Evolutionary conservation across 371 early-diverging fungal genomes (phyloP), one percentile per base, ranked within the genome.

Genomic region (Syncephalastrum sp.): DNA sequence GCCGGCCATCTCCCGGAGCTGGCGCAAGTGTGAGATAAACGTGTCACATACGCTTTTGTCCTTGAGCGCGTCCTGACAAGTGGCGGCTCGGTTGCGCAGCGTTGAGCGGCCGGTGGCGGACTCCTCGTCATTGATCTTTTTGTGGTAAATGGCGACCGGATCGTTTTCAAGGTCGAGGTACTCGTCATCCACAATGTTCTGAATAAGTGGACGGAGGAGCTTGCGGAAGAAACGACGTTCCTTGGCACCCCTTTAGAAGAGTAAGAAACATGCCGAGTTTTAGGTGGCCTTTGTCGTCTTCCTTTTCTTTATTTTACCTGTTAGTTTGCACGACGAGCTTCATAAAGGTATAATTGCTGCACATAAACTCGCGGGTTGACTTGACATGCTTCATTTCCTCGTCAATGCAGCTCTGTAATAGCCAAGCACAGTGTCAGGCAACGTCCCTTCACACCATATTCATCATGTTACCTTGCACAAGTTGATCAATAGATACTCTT

Each of bases 401-500:
- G 47, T 89, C 84, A 66, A 98, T 96, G 19, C 92, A 87, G 17
- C 84, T 78, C 88, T 90, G 70, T 49, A 47, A 14, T 1, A 43
- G 10, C 27, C 15, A 15, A n/a, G 6, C 14, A 17, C n/a, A 27
- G 3, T 12, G 16, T 14, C 14, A 54, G 42, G 6, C 42, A 17
- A 57, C 6, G 3, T 3, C 17, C 27, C 7, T 27, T 24, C 24
- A 16, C n/a, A 8, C 24, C 19, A 15, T 49, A 7, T 16, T 13
- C 14, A 29, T 46, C 50, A 43, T 56, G 65, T 57, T 68, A 87
- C 88, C 77, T 95, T 91, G 75, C 99, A 93, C 59, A 99, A 75
- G 66, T 92, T 93, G 50, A 98, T 86, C 60, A 99, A 75, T 52
- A 99, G 68, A 62, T 95, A 99, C 75, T 99, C 99, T 64, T 99